A percentile compares a stretch with the other conserved stretches of the same genome.
Conservation (phyloP, 1,284 basidiomycete species). For the Bjerkandera adusta region DNA sequence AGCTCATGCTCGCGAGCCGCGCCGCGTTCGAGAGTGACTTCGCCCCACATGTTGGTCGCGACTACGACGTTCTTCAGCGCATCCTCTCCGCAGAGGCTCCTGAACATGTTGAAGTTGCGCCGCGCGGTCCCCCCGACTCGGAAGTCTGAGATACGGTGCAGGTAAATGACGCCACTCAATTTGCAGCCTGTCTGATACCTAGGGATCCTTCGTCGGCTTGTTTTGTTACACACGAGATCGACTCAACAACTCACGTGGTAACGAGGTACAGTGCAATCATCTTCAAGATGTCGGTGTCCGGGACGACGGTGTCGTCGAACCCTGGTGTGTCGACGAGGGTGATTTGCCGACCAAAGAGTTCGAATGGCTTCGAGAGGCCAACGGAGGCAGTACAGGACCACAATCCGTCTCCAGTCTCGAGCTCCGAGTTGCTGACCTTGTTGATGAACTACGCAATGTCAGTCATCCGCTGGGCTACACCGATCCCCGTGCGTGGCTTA, state of each 20-base stretch:
- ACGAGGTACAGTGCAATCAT: constrained; percentile 14
- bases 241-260: constrained; percentile 11
- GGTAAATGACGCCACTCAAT: constrained; percentile 48
- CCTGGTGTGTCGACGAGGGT: constrained; percentile 23
- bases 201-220: background rate
- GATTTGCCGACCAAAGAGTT: constrained; percentile 7
- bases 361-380: constrained; percentile 8
- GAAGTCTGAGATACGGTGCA: constrained; percentile 52
- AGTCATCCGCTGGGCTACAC: background rate
- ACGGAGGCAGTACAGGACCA: constrained; percentile 28
- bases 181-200: constrained; percentile 38
- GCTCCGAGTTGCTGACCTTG: constrained; percentile 29
- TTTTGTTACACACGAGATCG: background rate
- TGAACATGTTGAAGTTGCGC: constrained; percentile 48
- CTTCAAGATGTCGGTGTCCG: constrained; percentile 20
- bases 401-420: constrained; percentile 29
- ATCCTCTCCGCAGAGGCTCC: constrained; percentile 45
- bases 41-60: constrained; percentile 51
- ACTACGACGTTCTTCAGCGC: constrained; percentile 45
- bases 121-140: constrained; percentile 47
- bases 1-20: constrained; percentile 14
- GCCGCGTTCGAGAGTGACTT: constrained; percentile 26
- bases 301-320: constrained; percentile 21
- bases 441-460: constrained; percentile 34
- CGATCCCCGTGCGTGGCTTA: constrained; percentile 7